These are phyloP conservation scores for Candida stauntonica DNA, from an alignment of 805 yeast species.

Conservation along the genomic window DNA sequence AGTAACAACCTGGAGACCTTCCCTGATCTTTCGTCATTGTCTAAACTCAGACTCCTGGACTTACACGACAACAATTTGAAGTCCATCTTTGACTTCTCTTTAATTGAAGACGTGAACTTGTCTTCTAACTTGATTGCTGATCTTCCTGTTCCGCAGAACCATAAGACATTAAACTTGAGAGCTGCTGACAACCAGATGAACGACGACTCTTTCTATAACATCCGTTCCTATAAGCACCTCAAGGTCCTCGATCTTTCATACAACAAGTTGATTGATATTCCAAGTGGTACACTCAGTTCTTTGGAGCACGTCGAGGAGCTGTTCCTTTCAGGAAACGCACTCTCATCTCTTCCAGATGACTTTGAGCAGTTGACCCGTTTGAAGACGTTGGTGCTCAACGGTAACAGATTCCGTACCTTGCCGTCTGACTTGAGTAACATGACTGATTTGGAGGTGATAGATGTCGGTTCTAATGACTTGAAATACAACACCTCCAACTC, in stretches of 20 bases:
- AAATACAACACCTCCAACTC: conserved; percentile 91
- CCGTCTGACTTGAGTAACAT: conserved; percentile 86
- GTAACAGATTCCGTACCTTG: conserved; percentile 77
- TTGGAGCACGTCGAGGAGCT: conserved; percentile 56
- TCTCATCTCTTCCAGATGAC: conserved; percentile 79
- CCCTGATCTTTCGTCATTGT: conserved; percentile 62
- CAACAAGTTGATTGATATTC: conserved; percentile 79
- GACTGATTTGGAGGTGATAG: conserved; percentile 60
- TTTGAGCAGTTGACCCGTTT: conserved; percentile 58
- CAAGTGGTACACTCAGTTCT: conserved; percentile 61
- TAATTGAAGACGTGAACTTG: conserved; percentile 51
- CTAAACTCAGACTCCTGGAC: conserved; percentile 62
- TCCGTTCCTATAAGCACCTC: conserved; percentile 56
- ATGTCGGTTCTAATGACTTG: conserved; percentile 86
- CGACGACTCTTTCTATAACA: conserved; percentile 69
- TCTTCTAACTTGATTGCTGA: conserved; percentile 56
- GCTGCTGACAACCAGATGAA: conserved; percentile 80
- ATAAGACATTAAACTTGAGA: conserved; percentile 43
- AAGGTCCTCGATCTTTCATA: conserved; percentile 71
- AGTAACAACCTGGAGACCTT: conserved; percentile 70
- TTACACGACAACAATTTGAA: conserved; percentile 82
- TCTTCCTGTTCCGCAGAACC: conserved; percentile 36
- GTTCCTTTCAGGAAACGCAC: conserved; percentile 77
- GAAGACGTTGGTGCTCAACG: conserved; percentile 64
- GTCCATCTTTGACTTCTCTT: conserved; percentile 44